A percentile compares a stretch with the other conserved stretches of the same genome.
Evolutionary conservation across 352 stramenopile species (phyloP).

Genomic region (Pythium apleroticum): DNA sequence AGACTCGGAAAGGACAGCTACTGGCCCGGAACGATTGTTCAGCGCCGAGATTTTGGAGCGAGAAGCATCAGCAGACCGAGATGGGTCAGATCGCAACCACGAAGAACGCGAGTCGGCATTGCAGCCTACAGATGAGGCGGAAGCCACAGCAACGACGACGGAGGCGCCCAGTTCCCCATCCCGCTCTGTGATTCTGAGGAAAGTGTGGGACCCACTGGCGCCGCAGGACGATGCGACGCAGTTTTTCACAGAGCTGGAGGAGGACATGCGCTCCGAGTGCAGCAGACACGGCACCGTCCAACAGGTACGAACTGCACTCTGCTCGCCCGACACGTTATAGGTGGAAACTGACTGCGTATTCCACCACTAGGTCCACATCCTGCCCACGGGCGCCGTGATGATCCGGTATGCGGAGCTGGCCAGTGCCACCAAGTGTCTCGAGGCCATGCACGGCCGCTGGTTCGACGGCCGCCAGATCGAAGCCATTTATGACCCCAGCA

Average conservation of each 20-base stretch:
- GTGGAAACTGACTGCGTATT: too few relatives aligned
- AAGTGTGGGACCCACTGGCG: constrained; percentile 62
- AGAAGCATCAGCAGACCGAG: background rate
- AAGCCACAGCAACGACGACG: constrained; percentile 4
- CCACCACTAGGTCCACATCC: constrained; percentile 64
- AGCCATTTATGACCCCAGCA: constrained; percentile 59
- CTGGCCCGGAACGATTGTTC: constrained; percentile 5
- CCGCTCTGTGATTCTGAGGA: constrained; percentile 55
- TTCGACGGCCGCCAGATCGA: constrained; percentile 73
- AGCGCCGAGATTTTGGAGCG: background rate
- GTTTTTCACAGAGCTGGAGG: constrained; percentile 76
- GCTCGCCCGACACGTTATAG: too few relatives aligned
- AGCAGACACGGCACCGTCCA: constrained; percentile 64
- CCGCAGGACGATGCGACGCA: constrained; percentile 38
- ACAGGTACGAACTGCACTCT: too few relatives aligned
- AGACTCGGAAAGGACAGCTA: background rate
- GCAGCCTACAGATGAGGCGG: background rate
- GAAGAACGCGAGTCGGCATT: background rate
- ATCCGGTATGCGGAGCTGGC: constrained; percentile 57
- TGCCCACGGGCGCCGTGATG: constrained; percentile 55
- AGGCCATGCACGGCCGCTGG: constrained; percentile 76
- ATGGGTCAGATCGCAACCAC: background rate
- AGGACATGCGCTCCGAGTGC: constrained; percentile 78
- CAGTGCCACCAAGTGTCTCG: constrained; percentile 67
- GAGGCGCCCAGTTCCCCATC: constrained; percentile 41